Base-by-base conservation (phyloP, 768 basidiomycete genomes). In the Lepiota brunneoincarnata region DNA sequence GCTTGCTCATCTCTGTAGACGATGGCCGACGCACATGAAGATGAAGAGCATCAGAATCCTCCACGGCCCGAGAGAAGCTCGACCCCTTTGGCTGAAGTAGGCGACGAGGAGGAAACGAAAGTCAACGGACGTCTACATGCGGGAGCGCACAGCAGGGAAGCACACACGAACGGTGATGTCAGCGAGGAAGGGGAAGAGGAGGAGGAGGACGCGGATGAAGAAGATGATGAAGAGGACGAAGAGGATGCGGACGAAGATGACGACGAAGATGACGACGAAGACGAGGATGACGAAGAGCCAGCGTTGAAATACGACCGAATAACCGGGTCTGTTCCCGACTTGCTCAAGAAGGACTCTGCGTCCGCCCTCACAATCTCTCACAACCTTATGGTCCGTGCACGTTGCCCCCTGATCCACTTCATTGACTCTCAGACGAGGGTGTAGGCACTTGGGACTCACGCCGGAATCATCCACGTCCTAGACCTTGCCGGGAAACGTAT, bases 381-480 rank as follows among this genome's bases (percentile, higher is more conserved):
- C 48, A 86, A 87, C 59, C 75, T 81, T 39, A 73, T 97, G 71
- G 94, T 93, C 56, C 53, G 56, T 20, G 44, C 23, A 12, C 14
- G 11, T 24, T 20, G 6, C 45, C 34, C 9, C 20, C 5, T 15
- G 46, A 23, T 49, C 38, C 18, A 40, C 36, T 26, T 31, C 52
- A 46, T 36, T n/a, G 18, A 44, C 54, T 26, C 24, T 62, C 31
- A 10, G 31, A 31, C 18, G 40, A 38, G 31, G 6, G 10, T 11
- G 23, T 61, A 98, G 94, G 91, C 87, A 21, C 69, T 98, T 35
- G 96, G 95, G 18, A 97, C 96, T 1, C 95, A 98, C 67, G 82
- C 80, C 46, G 96, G 96, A n/a, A 86, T 94, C 58, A 83, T 98
- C 2, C 91, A 97, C 65, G 78, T 97, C 17, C 75, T 97, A 12